Percentiles rank a stretch among this genome's conserved stretches.
These are phyloP conservation scores for Fraxinus albicans DNA, from an alignment of 305 asterid species.

Conservation along the genomic window DNA sequence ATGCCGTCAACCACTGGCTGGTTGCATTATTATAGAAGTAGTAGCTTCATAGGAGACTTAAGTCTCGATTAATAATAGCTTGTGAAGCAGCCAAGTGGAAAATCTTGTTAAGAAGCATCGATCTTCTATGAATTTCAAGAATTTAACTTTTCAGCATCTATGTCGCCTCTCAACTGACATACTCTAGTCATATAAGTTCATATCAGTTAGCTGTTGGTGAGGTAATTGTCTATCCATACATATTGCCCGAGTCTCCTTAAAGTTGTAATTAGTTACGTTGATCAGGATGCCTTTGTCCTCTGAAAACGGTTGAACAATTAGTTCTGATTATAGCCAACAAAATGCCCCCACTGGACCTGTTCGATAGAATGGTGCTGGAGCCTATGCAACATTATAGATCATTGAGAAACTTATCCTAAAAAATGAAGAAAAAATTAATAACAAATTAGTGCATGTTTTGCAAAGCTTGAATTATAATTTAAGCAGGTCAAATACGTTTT, in stretches of 20 bases:
- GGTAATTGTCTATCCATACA: neutral
- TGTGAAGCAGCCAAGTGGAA: neutral
- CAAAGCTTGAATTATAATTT: neutral
- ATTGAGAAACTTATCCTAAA: neutral
- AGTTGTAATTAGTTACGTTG: neutral
- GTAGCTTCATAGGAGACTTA: neutral
- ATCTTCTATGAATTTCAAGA: neutral
- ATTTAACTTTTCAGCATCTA: neutral
- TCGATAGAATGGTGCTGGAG: neutral
- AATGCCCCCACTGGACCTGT: neutral
- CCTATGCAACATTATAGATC: neutral
- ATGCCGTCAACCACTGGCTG: neutral
- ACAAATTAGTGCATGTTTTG: neutral
- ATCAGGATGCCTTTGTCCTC: neutral
- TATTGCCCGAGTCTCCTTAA: neutral
- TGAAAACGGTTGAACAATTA: neutral
- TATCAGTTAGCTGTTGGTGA: neutral
- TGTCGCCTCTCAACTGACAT: neutral
- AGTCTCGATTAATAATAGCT: neutral
- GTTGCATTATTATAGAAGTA: neutral
- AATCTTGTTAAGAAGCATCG: neutral
- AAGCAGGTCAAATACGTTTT: neutral
- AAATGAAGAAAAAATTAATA: neutral
- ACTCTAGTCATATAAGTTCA: neutral
- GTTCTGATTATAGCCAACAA: neutral